These are phyloP conservation scores for Triangularia setosa DNA, from an alignment of 2,329 filamentous ascomycete genomes.

Conservation along the genomic window DNA sequence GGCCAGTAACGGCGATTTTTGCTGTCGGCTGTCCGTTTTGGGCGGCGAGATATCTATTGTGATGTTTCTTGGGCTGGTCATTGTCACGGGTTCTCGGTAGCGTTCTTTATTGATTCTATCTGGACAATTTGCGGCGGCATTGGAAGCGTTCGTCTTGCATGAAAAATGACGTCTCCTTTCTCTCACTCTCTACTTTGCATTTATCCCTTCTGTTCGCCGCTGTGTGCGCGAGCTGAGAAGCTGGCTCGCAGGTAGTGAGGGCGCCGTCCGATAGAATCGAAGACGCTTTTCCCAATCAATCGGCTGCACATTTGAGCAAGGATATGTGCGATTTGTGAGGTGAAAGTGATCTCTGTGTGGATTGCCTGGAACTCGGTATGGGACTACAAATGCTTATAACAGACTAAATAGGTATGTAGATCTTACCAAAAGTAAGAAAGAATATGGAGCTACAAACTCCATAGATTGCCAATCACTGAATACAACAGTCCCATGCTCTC, in stretches of 20 bases:
- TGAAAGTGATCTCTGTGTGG: too few relatives aligned
- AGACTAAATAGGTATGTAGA: not conserved
- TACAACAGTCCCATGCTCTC: too few relatives aligned
- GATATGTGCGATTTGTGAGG: not conserved
- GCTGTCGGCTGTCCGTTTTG: conserved; percentile 13
- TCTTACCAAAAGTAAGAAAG: too few relatives aligned
- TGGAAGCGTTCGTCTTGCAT: conserved; percentile 28
- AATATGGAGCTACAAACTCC: too few relatives aligned
- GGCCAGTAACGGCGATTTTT: conserved; percentile 13
- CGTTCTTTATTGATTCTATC: conserved; percentile 32
- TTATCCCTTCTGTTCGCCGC: conserved; percentile 10
- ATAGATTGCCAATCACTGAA: not conserved
- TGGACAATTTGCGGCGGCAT: conserved; percentile 35
- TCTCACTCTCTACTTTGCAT: conserved; percentile 23
- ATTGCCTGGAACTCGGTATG: not conserved
- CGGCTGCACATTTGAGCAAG: conserved; percentile 6
- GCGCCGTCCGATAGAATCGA: conserved; percentile 37
- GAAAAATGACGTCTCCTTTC: conserved; percentile 34
- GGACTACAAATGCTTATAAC: not conserved
- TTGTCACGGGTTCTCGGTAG: conserved; percentile 14
- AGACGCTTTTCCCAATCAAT: conserved; percentile 19
- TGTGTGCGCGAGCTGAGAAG: conserved; percentile 28
- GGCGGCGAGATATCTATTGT: conserved; percentile 20
- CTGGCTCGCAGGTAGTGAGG: conserved; percentile 31
- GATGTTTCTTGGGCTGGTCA: conserved; percentile 23